Base-by-base conservation (phyloP, 2,329 filamentous ascomycete species). In the Botryosphaeria dothidea region DNA sequence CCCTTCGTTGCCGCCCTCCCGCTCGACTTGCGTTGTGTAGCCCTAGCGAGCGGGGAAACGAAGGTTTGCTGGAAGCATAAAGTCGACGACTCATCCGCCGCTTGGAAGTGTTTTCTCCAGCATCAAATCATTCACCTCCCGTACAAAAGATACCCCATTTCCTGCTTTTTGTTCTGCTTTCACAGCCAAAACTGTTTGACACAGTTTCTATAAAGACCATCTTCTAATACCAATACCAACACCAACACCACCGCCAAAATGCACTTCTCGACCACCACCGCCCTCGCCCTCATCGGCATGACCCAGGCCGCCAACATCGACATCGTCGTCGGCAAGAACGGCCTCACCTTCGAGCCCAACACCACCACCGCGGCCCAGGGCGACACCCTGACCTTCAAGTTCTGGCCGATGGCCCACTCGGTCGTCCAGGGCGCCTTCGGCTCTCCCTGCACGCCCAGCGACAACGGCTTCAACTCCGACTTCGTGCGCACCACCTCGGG, bases 321-420 rank as follows among this genome's bases (percentile, higher is more conserved):
- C 31, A 71, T 79, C 51, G 67, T 69, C 46, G 77, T 77, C 57
- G 70, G 74, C 54, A 73, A 70, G 62, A 69, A 68, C 25, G 68
- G 67, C 5, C 66, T 77, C 7, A 69, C 71, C 41, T 79, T 79
- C 70, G 70, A 71, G 66, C 77, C 77, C 19, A 72, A 74, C 66
- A 73, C 65, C 67, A 68, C 76, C 66, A 71, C 68, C 21, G 77
- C 77, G 11, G 72, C 71, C 21, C 66, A 75, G 65, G 77, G 76
- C 43, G 77, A 79, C 65, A 77, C 71, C 31, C 73, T 79, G 54
- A 73, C 68, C 21, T 79, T 78, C 73, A 67, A 70, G 57, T 79
- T 78, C 72, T 77, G 73, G 72, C 74, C 76, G 58, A 74, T 74
- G 69, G 75, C 75, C 69, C 77, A 79, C 71, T 77, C 74, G 45